Evolutionary conservation across 2,329 filamentous ascomycete genomes (phyloP).

Genomic region (Fusarium subglutinans): DNA sequence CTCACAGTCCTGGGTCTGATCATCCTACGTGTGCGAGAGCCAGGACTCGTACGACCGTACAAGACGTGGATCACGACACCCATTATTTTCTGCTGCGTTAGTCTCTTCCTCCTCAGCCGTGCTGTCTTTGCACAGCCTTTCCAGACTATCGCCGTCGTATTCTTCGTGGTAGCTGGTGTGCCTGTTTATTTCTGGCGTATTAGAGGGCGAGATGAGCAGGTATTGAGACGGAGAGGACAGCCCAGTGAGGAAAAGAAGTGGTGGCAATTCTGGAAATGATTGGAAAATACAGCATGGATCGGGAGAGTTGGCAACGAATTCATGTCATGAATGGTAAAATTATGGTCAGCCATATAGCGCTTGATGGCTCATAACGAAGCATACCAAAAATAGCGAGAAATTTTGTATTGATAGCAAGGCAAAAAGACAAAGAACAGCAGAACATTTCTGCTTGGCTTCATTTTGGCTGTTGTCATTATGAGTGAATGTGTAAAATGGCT

Average conservation of each 20-base stretch:
- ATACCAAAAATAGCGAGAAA: conserved; percentile 10
- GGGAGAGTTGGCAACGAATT: not conserved
- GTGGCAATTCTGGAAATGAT: conserved; percentile 70
- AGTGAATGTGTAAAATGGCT: not conserved
- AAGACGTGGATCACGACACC: conserved; percentile 96
- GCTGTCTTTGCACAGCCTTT: conserved; percentile 91
- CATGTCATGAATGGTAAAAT: conserved; percentile 5
- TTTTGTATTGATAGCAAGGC: conserved; percentile 20
- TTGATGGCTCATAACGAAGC: conserved; percentile 15
- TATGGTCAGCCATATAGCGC: not conserved
- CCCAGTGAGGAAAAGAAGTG: conserved; percentile 50
- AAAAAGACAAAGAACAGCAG: conserved; percentile 1
- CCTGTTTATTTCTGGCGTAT: conserved; percentile 92
- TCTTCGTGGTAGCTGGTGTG: conserved; percentile 83
- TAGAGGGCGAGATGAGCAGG: conserved; percentile 66
- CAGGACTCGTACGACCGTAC: conserved; percentile 88
- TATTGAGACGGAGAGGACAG: conserved; percentile 51
- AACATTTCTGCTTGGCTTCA: not conserved
- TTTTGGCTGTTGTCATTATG: not conserved
- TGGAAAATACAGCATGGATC: not conserved
- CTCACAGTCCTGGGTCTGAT: conserved; percentile 93
- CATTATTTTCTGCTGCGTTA: conserved; percentile 98
- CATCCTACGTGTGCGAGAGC: conserved; percentile 86
- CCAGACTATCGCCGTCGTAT: conserved; percentile 87
- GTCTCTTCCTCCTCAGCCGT: conserved; percentile 86